Evolutionary conservation across 2,329 filamentous ascomycete species (phyloP).

Genomic region (Alternaria brassicicola): DNA sequence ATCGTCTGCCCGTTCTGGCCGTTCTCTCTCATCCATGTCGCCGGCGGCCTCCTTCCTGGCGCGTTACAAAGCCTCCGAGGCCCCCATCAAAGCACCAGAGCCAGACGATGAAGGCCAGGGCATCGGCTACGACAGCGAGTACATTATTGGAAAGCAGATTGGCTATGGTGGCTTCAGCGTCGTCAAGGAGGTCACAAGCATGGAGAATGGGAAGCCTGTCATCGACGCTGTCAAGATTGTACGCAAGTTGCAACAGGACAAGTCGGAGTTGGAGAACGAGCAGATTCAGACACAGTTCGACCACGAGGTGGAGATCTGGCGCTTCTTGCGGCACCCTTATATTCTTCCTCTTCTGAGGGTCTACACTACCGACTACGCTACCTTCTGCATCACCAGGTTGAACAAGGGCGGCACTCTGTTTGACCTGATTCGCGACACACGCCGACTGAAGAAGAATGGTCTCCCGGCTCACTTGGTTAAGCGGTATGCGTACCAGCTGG

Average conservation of each 20-base stretch:
- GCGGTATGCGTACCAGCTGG: slow-evolving; percentile 67
- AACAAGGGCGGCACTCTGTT: slow-evolving; percentile 69
- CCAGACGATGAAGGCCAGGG: slow-evolving; percentile 72
- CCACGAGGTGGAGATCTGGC: slow-evolving; percentile 71
- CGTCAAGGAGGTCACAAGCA: slow-evolving; percentile 70
- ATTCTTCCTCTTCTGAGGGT: slow-evolving; percentile 67
- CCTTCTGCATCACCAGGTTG: slow-evolving; percentile 70
- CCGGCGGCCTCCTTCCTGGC: slow-evolving; percentile 64
- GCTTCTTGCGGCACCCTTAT: slow-evolving; percentile 67
- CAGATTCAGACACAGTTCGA: slow-evolving; percentile 70
- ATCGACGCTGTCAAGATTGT: slow-evolving; percentile 72
- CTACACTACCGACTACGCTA: slow-evolving; percentile 71
- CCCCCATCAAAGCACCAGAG: slow-evolving; percentile 52
- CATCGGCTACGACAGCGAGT: slow-evolving; percentile 65
- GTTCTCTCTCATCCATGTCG: slow-evolving; percentile 58
- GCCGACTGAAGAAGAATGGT: slow-evolving; percentile 51
- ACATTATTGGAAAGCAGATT: slow-evolving; percentile 70
- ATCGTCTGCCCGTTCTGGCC: slow-evolving; percentile 56
- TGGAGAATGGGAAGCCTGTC: slow-evolving; percentile 59
- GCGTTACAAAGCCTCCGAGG: slow-evolving; percentile 53
- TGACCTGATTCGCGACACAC: slow-evolving; percentile 64
- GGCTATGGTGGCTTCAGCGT: slow-evolving; percentile 70
- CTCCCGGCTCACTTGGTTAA: slow-evolving; percentile 60
- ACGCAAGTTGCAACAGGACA: slow-evolving; percentile 62
- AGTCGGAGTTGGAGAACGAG: slow-evolving; percentile 67